Conservation (phyloP, 2,329 filamentous ascomycete genomes). For the Aspergillus proliferans region DNA sequence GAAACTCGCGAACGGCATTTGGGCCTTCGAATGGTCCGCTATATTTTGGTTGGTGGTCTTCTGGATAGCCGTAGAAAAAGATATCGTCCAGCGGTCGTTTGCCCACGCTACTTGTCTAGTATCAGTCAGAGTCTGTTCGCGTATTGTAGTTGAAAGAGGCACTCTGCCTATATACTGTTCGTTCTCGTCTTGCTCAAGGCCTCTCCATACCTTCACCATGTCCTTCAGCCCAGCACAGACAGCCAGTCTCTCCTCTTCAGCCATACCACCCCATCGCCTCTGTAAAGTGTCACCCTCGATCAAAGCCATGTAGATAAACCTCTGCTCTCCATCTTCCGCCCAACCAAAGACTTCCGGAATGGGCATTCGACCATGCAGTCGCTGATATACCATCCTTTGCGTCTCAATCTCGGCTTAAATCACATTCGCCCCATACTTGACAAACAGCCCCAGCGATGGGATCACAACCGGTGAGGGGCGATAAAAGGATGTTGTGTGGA, state of each 20-base stretch:
- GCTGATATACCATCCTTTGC: constrained; percentile 21
- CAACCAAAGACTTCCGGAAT: constrained; percentile 21
- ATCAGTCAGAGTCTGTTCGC: constrained; percentile 4
- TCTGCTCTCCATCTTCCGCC: constrained; percentile 15
- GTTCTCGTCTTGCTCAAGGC: constrained; percentile 7
- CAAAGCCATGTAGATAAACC: constrained; percentile 23
- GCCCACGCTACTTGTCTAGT: constrained; percentile 20
- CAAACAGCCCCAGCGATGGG: constrained; percentile 25
- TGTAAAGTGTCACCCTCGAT: constrained; percentile 16
- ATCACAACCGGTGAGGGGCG: constrained; percentile 26
- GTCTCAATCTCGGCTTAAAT: constrained; percentile 25
- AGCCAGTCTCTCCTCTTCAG: constrained; percentile 16
- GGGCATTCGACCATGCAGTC: constrained; percentile 19
- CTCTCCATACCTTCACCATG: constrained; percentile 18
- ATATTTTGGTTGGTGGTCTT: constrained; percentile 9
- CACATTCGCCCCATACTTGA: constrained; percentile 31
- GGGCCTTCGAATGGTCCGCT: constrained; percentile 24
- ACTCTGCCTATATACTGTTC: constrained; percentile 19
- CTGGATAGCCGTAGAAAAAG: constrained; percentile 10
- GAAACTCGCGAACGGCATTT: constrained; percentile 26
- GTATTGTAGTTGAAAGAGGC: constrained; percentile 2
- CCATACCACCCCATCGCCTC: constrained; percentile 18
- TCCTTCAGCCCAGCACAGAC: constrained; percentile 26
- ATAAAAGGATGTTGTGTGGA: constrained; percentile 14
- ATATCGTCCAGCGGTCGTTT: constrained; percentile 28